phyloP scores from a whole-genome alignment of 2,329 filamentous ascomycete species.

The Trichophyton schoenleinii region DNA sequence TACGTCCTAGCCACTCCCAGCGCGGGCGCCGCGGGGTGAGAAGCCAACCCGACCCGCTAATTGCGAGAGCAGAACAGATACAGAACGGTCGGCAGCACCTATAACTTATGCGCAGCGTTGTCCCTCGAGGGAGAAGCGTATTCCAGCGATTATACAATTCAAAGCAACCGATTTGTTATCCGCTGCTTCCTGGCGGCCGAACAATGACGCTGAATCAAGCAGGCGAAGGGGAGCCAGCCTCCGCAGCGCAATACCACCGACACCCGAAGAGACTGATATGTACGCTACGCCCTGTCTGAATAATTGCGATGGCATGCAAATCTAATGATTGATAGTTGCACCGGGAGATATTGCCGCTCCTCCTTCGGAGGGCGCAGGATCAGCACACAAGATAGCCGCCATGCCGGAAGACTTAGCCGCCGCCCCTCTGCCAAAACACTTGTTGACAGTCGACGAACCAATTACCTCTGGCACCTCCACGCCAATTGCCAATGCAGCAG shows the following conservation, averaged over 20 bases:
- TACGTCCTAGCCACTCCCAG: too few relatives aligned
- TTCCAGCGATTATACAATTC: background rate
- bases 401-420: conserved; percentile 7
- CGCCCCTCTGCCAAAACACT: background rate
- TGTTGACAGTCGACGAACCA: background rate
- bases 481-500: conserved; percentile 24
- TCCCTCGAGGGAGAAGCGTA: background rate
- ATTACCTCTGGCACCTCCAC: conserved; percentile 25
- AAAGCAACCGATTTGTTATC: background rate
- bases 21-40: background rate
- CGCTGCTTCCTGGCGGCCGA: background rate
- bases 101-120: background rate
- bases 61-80: background rate
- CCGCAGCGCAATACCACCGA: conserved; percentile 1
- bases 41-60: background rate
- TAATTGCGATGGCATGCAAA: conserved; percentile 31
- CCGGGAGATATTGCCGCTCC: conserved; percentile 29
- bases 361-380: conserved; percentile 8
- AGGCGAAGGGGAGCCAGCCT: background rate
- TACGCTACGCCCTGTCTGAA: conserved; percentile 18
- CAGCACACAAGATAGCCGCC: conserved; percentile 7
- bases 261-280: conserved; percentile 33
- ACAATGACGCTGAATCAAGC: conserved; percentile 6
- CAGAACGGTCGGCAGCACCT: background rate
- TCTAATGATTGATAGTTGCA: conserved; percentile 22